Evolutionary conservation across 495 filamentous ascomycete genomes (phyloP).

Genomic region (Choiromyces venosus): DNA sequence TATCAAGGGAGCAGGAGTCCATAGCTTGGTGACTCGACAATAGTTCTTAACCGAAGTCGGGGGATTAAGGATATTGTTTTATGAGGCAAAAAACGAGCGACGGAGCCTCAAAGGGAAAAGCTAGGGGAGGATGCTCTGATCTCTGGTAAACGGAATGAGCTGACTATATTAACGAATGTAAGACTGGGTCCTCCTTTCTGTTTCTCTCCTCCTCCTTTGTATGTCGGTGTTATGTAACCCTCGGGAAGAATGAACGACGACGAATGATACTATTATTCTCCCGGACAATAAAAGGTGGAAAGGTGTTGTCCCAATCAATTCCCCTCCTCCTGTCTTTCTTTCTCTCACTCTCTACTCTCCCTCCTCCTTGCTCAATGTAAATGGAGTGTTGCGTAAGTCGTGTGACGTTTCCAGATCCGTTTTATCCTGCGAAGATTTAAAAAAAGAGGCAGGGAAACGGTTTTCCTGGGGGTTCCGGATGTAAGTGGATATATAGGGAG

Average conservation of each 20-base stretch:
- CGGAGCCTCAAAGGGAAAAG: constrained; percentile 2
- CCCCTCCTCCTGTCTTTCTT: not conserved
- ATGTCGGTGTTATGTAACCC: not conserved
- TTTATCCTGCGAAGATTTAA: constrained; percentile 12
- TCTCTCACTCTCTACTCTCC: not conserved
- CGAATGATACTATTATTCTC: not conserved
- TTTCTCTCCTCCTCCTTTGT: not conserved
- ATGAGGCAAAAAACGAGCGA: constrained; percentile 12
- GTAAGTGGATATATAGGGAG: not conserved
- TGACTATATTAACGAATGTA: not conserved
- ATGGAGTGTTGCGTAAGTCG: constrained; percentile 19
- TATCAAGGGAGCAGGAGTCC: constrained; percentile 20
- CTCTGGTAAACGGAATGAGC: not conserved
- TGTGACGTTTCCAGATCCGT: constrained; percentile 22
- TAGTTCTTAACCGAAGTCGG: not conserved
- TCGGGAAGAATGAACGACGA: not conserved
- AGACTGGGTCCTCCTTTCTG: not conserved
- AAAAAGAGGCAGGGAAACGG: constrained; percentile 11
- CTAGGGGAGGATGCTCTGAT: not conserved
- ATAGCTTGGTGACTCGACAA: constrained; percentile 5
- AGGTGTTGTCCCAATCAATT: not conserved
- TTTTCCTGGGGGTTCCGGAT: constrained; percentile 16
- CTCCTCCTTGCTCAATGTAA: not conserved
- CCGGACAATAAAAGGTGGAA: not conserved
- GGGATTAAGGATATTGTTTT: not conserved